phyloP scores from a whole-genome alignment of 768 basidiomycete species.

The Calocybe indica region DNA sequence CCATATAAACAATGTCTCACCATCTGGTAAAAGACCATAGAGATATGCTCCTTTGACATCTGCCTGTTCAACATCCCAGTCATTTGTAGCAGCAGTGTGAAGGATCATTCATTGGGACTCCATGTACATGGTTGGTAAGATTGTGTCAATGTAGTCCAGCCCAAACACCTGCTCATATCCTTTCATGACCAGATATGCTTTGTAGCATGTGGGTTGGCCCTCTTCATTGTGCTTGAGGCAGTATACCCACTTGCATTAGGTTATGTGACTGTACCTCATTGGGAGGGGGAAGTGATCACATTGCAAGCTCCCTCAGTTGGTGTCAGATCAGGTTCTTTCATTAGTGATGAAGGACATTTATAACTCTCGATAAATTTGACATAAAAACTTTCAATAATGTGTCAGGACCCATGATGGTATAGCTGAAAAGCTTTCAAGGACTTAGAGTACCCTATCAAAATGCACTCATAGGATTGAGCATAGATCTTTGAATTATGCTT shows the following conservation, averaged over 20 bases:
- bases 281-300: too few relatives aligned
- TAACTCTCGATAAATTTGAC: constrained; percentile 20
- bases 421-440: constrained; percentile 27
- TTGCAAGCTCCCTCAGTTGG: too few relatives aligned
- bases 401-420: constrained; percentile 15
- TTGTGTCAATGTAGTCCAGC: constrained; percentile 34
- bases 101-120: constrained; percentile 31
- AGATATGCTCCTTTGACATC: constrained; percentile 8
- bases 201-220: constrained; percentile 29
- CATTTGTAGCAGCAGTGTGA: constrained; percentile 23
- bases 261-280: too few relatives aligned
- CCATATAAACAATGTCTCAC: constrained; percentile 3
- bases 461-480: constrained; percentile 21
- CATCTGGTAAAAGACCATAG: constrained; percentile 1
- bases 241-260: constrained; percentile 41
- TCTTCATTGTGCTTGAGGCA: constrained; percentile 28
- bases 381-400: constrained; percentile 15
- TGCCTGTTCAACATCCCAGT: constrained; percentile 32
- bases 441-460: constrained; percentile 29
- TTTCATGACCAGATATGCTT: constrained; percentile 27
- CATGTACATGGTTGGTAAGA: constrained; percentile 32
- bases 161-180: constrained; percentile 37
- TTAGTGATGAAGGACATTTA: too few relatives aligned
- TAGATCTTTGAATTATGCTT: constrained; percentile 21
- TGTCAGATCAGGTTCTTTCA: too few relatives aligned